A percentile compares a stretch with the other conserved stretches of the same genome.
phyloP scores from a whole-genome alignment of 1,284 basidiomycete genomes.

The Ganoderma resinaceum region DNA sequence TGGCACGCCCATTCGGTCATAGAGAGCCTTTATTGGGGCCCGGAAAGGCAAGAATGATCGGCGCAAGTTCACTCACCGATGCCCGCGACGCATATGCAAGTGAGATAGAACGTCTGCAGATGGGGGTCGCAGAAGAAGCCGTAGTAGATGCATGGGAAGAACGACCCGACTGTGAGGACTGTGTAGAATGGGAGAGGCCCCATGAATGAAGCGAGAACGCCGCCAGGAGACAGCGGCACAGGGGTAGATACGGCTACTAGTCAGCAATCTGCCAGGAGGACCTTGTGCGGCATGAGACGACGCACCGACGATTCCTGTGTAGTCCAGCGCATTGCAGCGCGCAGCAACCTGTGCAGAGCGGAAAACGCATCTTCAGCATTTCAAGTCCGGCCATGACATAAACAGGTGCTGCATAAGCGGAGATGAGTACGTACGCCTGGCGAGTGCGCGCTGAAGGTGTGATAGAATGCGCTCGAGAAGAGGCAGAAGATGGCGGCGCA shows the following conservation, averaged over 20 bases:
- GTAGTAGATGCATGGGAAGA: conserved; percentile 78
- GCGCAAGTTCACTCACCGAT: conserved; percentile 54
- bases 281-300: background rate
- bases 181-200: background rate
- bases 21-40: background rate
- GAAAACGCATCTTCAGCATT: background rate
- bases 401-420: background rate
- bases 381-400: conserved; percentile 2
- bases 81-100: conserved; percentile 63
- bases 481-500: conserved; percentile 80
- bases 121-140: conserved; percentile 72
- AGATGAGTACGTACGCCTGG: conserved; percentile 51
- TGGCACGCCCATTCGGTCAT: background rate
- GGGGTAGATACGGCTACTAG: conserved; percentile 1
- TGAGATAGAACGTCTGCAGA: conserved; percentile 60
- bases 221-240: background rate
- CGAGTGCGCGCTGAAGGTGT: conserved; percentile 82
- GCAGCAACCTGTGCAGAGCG: conserved; percentile 37
- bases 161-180: conserved; percentile 79
- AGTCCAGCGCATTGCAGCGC: conserved; percentile 65
- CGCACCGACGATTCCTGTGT: conserved; percentile 68
- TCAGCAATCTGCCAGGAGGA: background rate
- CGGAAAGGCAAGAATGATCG: conserved; percentile 4
- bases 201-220: background rate
- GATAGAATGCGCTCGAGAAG: conserved; percentile 77